A percentile compares a stretch with the other conserved stretches of the same genome.
Conservation (phyloP, 2,329 filamentous ascomycete species). For the Fusarium dimerum region DNA sequence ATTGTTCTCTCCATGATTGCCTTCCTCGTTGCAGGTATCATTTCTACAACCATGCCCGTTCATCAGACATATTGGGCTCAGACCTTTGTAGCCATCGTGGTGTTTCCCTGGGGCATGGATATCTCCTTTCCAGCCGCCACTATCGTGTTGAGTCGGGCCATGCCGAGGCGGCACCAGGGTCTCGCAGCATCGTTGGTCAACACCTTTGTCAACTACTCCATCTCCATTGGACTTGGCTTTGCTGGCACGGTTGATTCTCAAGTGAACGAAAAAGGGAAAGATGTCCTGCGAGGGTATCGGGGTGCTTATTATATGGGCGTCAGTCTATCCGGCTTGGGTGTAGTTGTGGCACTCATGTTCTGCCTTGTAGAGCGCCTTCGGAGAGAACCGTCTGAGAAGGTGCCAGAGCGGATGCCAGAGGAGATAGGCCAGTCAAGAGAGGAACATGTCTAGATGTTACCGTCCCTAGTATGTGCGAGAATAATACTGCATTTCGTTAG, state of each 20-base stretch:
- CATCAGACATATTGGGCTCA: constrained; percentile 62
- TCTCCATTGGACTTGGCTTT: constrained; percentile 62
- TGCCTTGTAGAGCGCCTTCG: constrained; percentile 8
- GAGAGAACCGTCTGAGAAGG: background rate
- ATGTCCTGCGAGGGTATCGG: constrained; percentile 37
- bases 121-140: constrained; percentile 62
- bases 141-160: constrained; percentile 54
- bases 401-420: background rate
- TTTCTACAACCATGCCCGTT: constrained; percentile 47
- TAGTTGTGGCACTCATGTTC: constrained; percentile 29
- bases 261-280: constrained; percentile 25
- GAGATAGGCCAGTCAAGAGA: background rate
- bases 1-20: constrained; percentile 43
- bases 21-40: constrained; percentile 40
- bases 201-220: constrained; percentile 65
- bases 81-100: constrained; percentile 49
- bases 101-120: constrained; percentile 59
- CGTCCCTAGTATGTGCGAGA: background rate
- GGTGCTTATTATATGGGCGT: constrained; percentile 44
- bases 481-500: background rate
- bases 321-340: constrained; percentile 37
- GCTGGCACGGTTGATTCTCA: constrained; percentile 58
- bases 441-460: background rate
- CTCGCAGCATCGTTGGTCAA: constrained; percentile 52
- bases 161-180: constrained; percentile 42